Base-by-base conservation (phyloP, 2,329 filamentous ascomycete genomes). In the Monosporascus cannonballus region DNA sequence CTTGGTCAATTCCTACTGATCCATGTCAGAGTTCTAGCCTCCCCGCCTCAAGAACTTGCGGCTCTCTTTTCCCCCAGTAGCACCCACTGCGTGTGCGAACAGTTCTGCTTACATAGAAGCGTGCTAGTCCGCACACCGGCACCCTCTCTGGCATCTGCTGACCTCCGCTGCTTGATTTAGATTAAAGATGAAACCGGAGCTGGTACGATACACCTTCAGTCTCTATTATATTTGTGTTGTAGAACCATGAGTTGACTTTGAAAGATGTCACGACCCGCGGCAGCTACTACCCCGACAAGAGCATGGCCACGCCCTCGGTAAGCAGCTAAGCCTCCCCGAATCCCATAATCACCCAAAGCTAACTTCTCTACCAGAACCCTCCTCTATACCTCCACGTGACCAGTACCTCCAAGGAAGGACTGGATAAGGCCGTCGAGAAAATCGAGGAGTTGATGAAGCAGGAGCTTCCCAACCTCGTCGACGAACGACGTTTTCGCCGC, bases 121-220 rank as follows among this genome's bases (percentile, higher is more conserved):
- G 75, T 77, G 76, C 80, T 82, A 87, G 85, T 83, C 81, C 74
- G 70, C 71, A 73, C 73, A 73, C 72, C 71, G 71, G 67, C 71
- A 71, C 77, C 80, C 83, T 86, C 84, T 84, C 84, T 89, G 86
- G 83, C 89, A 90, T 85, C 84, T 94, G 90, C 92, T 97, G 85
- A 96, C 92, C 84, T 86, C 80, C 76, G 75, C 75, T 86, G 80
- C 85, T 83, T 94, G 85, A 88, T 89, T 67, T 92, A 99, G 94
- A 99, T 99, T 68, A 96, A 96, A 87, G 93, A 96, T 79, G 90
- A 96, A 68, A 97, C 93, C 86, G 94, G 94, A 82, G 93, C 94
- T 81, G 94, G 94, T 99, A 99, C 86, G 92, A 84, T 78, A 75
- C 71, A 76, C 75, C 73, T 76, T 71, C 73, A 71, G 69, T 66